Evolutionary conservation across 352 stramenopile genomes (phyloP).

Genomic region (Blastocystis sp.): DNA sequence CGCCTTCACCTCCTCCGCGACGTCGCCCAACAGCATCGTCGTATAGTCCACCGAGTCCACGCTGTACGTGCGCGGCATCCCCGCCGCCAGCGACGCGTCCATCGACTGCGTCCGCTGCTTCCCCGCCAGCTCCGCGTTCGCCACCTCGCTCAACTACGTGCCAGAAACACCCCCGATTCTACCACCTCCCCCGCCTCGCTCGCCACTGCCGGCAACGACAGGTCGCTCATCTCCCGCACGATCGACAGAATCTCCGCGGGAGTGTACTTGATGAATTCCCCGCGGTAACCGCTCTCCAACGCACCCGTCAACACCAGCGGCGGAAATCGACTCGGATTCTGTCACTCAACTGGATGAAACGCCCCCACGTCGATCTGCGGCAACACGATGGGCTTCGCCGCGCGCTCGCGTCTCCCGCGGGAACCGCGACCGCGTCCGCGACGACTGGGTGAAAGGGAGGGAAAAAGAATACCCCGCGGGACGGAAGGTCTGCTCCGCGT

Average conservation of each 20-base stretch:
- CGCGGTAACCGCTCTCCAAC: neutral
- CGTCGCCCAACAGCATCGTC: slow-evolving; percentile 44
- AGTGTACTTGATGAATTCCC: neutral
- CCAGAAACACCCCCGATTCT: neutral
- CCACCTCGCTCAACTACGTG: neutral
- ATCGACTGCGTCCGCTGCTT: slow-evolving; percentile 53
- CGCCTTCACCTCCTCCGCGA: slow-evolving; percentile 49
- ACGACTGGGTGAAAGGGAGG: neutral
- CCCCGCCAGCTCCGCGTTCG: slow-evolving; percentile 39
- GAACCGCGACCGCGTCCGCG: neutral
- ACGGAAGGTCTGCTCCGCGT: neutral
- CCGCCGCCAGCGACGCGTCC: neutral
- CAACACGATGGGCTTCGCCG: neutral
- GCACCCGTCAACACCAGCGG: slow-evolving; percentile 30
- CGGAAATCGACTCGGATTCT: neutral
- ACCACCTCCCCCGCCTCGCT: neutral
- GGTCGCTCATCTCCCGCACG: slow-evolving; percentile 2
- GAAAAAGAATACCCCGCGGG: neutral
- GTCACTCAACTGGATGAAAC: neutral
- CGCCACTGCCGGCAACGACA: neutral
- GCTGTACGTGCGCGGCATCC: slow-evolving; percentile 24
- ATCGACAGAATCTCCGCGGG: slow-evolving; percentile 24
- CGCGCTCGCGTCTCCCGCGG: neutral
- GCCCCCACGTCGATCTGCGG: neutral
- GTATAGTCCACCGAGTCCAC: slow-evolving; percentile 53